Evolutionary conservation across 2,329 filamentous ascomycete genomes (phyloP).

Genomic region (Ascomycota sp.): DNA sequence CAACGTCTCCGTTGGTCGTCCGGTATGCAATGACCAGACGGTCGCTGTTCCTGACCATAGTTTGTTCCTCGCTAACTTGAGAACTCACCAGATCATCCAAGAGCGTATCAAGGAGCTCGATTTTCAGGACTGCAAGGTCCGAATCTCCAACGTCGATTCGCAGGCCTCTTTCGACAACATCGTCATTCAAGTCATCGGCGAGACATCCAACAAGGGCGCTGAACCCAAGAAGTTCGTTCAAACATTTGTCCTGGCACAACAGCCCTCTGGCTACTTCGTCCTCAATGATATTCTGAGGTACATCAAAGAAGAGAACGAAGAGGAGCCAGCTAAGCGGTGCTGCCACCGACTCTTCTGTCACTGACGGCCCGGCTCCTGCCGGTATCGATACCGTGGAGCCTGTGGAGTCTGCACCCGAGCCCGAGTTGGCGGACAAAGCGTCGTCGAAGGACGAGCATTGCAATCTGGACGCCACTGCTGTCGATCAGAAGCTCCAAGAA

Average conservation of each 20-base stretch:
- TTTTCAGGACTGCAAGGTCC: conserved; percentile 95
- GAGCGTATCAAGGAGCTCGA: conserved; percentile 84
- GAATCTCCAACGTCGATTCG: conserved; percentile 92
- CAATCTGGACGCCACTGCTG: conserved; percentile 25
- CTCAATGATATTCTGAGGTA: conserved; percentile 97
- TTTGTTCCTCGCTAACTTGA: conserved; percentile 2
- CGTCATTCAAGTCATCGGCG: conserved; percentile 92
- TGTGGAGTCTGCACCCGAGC: conserved; percentile 8
- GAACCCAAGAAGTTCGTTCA: conserved; percentile 93
- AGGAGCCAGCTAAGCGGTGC: conserved; percentile 22
- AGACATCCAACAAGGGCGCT: conserved; percentile 83
- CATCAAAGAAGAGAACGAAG: conserved; percentile 67
- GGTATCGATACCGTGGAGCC: conserved; percentile 9
- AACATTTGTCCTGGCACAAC: conserved; percentile 90
- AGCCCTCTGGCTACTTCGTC: conserved; percentile 94
- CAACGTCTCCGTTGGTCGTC: conserved; percentile 68
- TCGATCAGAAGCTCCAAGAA: conserved; percentile 63
- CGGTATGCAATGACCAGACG: conserved; percentile 26
- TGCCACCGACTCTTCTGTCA: conserved; percentile 11
- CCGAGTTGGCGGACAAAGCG: conserved; percentile 16
- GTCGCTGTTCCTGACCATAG: not conserved
- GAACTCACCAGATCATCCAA: conserved; percentile 53
- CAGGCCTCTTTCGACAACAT: conserved; percentile 87
- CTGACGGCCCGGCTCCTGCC: conserved; percentile 9
- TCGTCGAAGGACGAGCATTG: conserved; percentile 12